These are phyloP conservation scores for Epichloe sp. DNA, from an alignment of 2,329 filamentous ascomycete genomes.

Conservation along the genomic window DNA sequence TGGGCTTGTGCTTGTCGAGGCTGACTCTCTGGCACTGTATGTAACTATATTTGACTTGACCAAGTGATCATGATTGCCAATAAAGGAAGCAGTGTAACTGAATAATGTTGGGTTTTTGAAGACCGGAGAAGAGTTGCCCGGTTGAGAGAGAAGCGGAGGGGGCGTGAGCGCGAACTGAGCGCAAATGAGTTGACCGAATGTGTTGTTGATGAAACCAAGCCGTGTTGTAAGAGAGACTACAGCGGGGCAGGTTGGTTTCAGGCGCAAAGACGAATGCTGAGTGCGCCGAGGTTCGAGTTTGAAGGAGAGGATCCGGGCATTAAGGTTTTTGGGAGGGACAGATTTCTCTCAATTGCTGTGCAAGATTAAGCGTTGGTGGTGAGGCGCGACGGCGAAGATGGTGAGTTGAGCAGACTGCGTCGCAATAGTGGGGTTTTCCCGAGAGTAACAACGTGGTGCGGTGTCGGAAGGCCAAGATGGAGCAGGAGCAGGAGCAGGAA, in stretches of 20 bases:
- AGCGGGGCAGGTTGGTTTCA: too few relatives aligned
- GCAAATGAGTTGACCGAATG: too few relatives aligned
- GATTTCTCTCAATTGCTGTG: neutral
- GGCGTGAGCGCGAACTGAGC: neutral
- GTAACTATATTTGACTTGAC: neutral
- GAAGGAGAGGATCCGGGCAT: neutral
- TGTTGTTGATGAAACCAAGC: too few relatives aligned
- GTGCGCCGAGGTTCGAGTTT: too few relatives aligned
- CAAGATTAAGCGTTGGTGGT: neutral
- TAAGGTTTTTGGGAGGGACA: neutral
- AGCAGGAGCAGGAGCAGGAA: neutral
- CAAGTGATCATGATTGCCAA: conserved; percentile 1
- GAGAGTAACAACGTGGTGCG: neutral
- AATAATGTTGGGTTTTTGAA: neutral
- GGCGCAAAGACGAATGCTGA: too few relatives aligned
- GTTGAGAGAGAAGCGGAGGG: neutral
- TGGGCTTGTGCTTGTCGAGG: neutral
- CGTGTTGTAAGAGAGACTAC: too few relatives aligned
- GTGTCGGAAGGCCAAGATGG: neutral
- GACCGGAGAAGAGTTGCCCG: neutral
- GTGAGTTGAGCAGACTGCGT: neutral
- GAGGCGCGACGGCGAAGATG: neutral
- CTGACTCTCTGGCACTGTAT: neutral
- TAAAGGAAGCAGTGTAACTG: neutral
- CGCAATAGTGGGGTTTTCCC: neutral